A percentile compares a stretch with the other conserved stretches of the same genome.
phyloP scores from a whole-genome alignment of 2,329 filamentous ascomycete species.

The Aschersonia sp. region DNA sequence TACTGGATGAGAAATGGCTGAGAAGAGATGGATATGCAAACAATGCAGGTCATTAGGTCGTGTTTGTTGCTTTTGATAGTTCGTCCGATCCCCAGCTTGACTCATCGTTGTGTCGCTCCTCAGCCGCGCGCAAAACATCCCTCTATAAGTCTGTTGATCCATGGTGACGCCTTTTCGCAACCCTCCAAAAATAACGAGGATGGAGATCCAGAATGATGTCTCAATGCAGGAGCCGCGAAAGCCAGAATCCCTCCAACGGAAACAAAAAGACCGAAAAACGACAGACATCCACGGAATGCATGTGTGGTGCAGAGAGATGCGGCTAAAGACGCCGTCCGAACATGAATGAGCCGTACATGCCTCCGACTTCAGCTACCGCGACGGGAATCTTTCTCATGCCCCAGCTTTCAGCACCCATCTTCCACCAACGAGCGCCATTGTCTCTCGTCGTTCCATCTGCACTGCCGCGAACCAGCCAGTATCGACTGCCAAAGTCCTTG shows the following conservation, averaged over 20 bases:
- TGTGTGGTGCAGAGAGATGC: background rate
- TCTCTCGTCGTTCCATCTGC: constrained; percentile 18
- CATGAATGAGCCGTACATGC: constrained; percentile 71
- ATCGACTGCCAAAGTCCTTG: constrained; percentile 50
- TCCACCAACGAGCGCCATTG: constrained; percentile 51
- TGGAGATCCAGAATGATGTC: too few species aligned
- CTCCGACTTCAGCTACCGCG: constrained; percentile 78
- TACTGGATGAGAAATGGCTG: too few species aligned
- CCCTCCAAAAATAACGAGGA: too few species aligned
- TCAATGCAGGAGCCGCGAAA: too few species aligned
- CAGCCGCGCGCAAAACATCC: too few species aligned
- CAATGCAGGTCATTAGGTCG: too few species aligned
- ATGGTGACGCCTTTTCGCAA: too few species aligned
- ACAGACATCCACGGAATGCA: background rate
- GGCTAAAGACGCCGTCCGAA: constrained; percentile 41
- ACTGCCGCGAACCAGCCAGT: constrained; percentile 50
- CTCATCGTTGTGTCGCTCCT: too few species aligned
- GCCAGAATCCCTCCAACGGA: background rate
- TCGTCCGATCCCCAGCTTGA: too few species aligned
- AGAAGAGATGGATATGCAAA: too few species aligned
- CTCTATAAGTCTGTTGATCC: too few species aligned
- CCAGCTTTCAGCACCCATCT: constrained; percentile 75
- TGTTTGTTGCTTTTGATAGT: too few species aligned
- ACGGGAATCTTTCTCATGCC: constrained; percentile 88
- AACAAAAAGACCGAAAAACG: background rate